Conservation (phyloP, 495 filamentous ascomycete genomes). For the Thermothielavioides terrestris region DNA sequence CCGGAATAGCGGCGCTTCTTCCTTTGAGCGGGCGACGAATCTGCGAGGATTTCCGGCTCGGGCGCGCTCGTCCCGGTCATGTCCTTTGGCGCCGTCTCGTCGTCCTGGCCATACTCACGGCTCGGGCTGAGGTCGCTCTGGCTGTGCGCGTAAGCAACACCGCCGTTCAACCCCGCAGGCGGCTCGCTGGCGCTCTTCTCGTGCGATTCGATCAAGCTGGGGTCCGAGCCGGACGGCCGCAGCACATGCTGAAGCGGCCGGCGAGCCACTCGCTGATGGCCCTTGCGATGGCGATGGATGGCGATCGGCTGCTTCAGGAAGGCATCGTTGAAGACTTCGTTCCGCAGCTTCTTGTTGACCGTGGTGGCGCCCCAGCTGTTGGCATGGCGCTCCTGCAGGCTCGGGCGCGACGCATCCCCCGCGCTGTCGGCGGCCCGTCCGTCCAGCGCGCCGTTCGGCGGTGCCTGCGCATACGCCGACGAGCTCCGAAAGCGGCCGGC, state of each 20-base stretch:
- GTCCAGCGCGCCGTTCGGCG: not conserved
- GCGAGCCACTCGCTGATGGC: constrained; percentile 52
- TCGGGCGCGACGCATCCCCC: constrained; percentile 25
- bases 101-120: constrained; percentile 11
- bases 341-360: constrained; percentile 77
- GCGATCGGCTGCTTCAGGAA: constrained; percentile 75
- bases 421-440: not conserved
- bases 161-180: constrained; percentile 1
- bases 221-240: constrained; percentile 27
- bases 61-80: constrained; percentile 49
- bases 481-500: constrained; percentile 28
- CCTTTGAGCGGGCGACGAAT: constrained; percentile 26
- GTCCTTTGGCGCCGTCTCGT: constrained; percentile 29
- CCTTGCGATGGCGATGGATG: constrained; percentile 48
- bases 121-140: constrained; percentile 26
- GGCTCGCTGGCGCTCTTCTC: constrained; percentile 10
- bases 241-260: constrained; percentile 33
- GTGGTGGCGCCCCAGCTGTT: constrained; percentile 93
- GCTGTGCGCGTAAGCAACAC: constrained; percentile 19
- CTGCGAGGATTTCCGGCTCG: constrained; percentile 41
- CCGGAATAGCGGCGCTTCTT: constrained; percentile 68
- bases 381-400: constrained; percentile 41
- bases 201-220: constrained; percentile 14
- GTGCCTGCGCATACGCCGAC: constrained; percentile 22
- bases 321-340: constrained; percentile 89